Conservation (phyloP, 2,329 filamentous ascomycete genomes). For the Aspergillus tamarii region DNA sequence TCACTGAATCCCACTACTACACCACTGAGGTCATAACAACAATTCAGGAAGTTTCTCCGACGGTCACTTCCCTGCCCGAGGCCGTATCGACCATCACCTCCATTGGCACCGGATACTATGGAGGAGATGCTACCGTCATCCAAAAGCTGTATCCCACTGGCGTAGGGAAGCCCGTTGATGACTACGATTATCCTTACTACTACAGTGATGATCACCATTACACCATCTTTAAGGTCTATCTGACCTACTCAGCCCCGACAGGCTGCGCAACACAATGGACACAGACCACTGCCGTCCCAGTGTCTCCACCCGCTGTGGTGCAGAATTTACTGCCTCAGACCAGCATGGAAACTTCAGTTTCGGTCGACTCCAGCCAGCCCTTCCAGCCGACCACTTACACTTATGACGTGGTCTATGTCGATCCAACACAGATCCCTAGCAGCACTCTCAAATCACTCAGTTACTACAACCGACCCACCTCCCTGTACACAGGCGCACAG, state of each 20-base stretch:
- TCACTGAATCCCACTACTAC: conserved; percentile 17
- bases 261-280: conserved; percentile 33
- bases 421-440: conserved; percentile 33
- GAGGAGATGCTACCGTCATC: conserved; percentile 27
- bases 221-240: conserved; percentile 31
- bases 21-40: conserved; percentile 16
- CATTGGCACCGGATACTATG: conserved; percentile 17
- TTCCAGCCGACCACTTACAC: conserved; percentile 33
- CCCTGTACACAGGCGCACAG: conserved; percentile 17
- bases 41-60: conserved; percentile 26
- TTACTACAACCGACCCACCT: conserved; percentile 16
- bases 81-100: conserved; percentile 31
- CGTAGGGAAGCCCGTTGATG: conserved; percentile 17
- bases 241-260: conserved; percentile 32
- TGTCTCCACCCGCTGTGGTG: conserved; percentile 24
- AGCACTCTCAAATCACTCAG: conserved; percentile 26
- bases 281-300: conserved; percentile 23
- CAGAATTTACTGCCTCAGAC: conserved; percentile 25
- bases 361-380: conserved; percentile 23
- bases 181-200: conserved; percentile 5
- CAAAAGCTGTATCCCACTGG: conserved; percentile 33
- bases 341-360: conserved; percentile 25
- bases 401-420: conserved; percentile 29
- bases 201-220: conserved; percentile 10
- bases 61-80: conserved; percentile 26